phyloP scores from a whole-genome alignment of 2,329 filamentous ascomycete genomes.

The Colletotrichum sp. region DNA sequence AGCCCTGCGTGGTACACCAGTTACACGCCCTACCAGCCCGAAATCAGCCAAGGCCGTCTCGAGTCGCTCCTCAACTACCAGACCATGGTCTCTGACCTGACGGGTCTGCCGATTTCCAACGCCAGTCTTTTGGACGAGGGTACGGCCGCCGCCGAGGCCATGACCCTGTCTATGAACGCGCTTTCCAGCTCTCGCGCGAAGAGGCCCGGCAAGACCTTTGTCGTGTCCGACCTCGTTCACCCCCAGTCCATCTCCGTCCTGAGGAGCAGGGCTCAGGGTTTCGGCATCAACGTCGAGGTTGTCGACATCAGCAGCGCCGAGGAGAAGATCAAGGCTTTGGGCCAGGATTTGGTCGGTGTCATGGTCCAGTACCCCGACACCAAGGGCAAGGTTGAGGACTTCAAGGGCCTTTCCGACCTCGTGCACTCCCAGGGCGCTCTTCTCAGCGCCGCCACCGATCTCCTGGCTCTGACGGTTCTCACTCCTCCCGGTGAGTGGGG shows the following conservation, averaged over 20 bases:
- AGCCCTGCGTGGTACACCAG: constrained; percentile 97
- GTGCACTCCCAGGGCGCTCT: constrained; percentile 81
- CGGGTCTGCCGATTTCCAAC: constrained; percentile 86
- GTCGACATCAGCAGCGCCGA: constrained; percentile 73
- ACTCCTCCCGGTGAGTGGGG: constrained; percentile 94
- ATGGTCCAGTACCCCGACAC: constrained; percentile 96
- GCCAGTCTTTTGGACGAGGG: constrained; percentile 90
- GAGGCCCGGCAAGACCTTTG: constrained; percentile 77
- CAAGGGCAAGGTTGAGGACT: constrained; percentile 79
- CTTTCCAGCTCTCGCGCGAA: constrained; percentile 75
- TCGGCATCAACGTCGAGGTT: constrained; percentile 79
- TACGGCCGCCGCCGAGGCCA: constrained; percentile 91
- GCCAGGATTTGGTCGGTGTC: constrained; percentile 84
- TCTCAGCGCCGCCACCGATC: constrained; percentile 87
- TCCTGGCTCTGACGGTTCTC: constrained; percentile 84
- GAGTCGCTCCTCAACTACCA: constrained; percentile 96
- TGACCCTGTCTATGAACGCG: constrained; percentile 88
- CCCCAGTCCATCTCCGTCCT: constrained; percentile 87
- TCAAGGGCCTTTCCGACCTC: constrained; percentile 72
- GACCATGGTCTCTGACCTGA: constrained; percentile 88
- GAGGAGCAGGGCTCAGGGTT: constrained; percentile 85
- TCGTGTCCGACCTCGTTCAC: constrained; percentile 83
- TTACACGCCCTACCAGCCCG: constrained; percentile 96
- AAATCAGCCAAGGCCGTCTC: constrained; percentile 93
- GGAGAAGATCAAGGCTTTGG: constrained; percentile 73